phyloP scores from a whole-genome alignment of 1,284 basidiomycete genomes.

The Neotropicomus parvogracilis region DNA sequence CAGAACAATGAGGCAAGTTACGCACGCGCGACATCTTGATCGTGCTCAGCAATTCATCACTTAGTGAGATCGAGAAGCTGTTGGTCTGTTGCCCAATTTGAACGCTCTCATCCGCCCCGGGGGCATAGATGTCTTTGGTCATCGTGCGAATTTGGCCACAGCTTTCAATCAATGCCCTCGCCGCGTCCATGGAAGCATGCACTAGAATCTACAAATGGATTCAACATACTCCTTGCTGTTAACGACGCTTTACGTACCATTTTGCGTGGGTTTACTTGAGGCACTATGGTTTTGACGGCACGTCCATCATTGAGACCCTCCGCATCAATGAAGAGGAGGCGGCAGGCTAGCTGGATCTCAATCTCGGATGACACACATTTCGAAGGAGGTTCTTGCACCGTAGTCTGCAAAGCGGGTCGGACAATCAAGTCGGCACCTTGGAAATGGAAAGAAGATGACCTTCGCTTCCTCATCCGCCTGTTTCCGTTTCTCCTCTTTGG shows the following conservation, averaged over 20 bases:
- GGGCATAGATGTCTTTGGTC: slow-evolving; percentile 88
- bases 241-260: slow-evolving; percentile 53
- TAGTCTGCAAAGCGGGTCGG: slow-evolving; percentile 45
- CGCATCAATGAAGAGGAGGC: slow-evolving; percentile 89
- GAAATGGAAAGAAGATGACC: slow-evolving; percentile 32
- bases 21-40: slow-evolving; percentile 87
- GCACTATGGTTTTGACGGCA: slow-evolving; percentile 94
- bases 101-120: slow-evolving; percentile 68
- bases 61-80: slow-evolving; percentile 90
- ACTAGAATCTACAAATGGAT: slow-evolving; percentile 72
- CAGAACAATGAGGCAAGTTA: slow-evolving; percentile 8
- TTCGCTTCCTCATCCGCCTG: slow-evolving; percentile 79
- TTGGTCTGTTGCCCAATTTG: slow-evolving; percentile 95
- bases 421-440: slow-evolving; percentile 4
- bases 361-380: slow-evolving; percentile 82
- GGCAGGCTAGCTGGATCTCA: slow-evolving; percentile 78
- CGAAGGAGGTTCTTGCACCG: slow-evolving; percentile 79
- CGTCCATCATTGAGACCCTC: slow-evolving; percentile 95
- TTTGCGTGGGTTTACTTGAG: slow-evolving; percentile 94
- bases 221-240: slow-evolving; percentile 4
- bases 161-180: slow-evolving; percentile 72
- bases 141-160: slow-evolving; percentile 80
- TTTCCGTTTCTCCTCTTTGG: slow-evolving; percentile 67
- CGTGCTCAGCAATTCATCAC: slow-evolving; percentile 78
- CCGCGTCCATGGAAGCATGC: slow-evolving; percentile 66